Evolutionary conservation across 2,329 filamentous ascomycete genomes (phyloP), one percentile per base, ranked within the genome.

Genomic region (Verruconis gallopava): DNA sequence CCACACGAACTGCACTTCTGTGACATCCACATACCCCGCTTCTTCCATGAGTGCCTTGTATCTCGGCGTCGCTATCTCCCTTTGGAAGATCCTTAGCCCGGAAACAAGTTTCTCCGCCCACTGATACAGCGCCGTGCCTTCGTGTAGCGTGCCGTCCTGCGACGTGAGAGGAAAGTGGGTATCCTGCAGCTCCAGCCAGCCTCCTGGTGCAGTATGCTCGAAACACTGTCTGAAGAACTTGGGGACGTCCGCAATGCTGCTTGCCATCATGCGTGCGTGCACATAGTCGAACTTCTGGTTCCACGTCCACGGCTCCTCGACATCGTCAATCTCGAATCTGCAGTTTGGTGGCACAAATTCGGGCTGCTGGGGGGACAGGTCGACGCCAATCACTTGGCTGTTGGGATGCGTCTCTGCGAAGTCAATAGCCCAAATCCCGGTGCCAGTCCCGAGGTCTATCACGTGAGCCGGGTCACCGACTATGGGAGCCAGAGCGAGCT

Each of bases 21-120:
- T 25, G 11, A 77, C 65, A 42, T 74, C 64, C 35, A 62, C 56
- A 47, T 77, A 77, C 1, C 74, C 74, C 0, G 66, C 70, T 11
- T 68, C 66, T 4, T 21, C 11, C 37, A 44, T 34, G 37, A 43
- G 25, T 17, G 21, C 22, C n/a, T 40, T 35, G 30, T 36, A 40
- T 2, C 36, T 34, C 12, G 21, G 11, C 11, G 42, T 30, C 17
- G 36, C 36, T 15, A 44, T 18, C 21, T 44, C 37, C 11, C 21
- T 18, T 4, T 35, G 34, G 21, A 40, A 34, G 2, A 19, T 42
- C 13, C 4, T 17, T 3, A 37, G 14, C 3, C 15, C 42, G 2
- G 21, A 15, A 12, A 55, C 47, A 22, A 56, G 46, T 33, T 54
- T 48, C 28, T 53, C 48, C 35, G 64, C 61, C 69, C 71, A 74